Base-by-base conservation (phyloP, 2,329 filamentous ascomycete genomes). In the Nemania sp. region DNA sequence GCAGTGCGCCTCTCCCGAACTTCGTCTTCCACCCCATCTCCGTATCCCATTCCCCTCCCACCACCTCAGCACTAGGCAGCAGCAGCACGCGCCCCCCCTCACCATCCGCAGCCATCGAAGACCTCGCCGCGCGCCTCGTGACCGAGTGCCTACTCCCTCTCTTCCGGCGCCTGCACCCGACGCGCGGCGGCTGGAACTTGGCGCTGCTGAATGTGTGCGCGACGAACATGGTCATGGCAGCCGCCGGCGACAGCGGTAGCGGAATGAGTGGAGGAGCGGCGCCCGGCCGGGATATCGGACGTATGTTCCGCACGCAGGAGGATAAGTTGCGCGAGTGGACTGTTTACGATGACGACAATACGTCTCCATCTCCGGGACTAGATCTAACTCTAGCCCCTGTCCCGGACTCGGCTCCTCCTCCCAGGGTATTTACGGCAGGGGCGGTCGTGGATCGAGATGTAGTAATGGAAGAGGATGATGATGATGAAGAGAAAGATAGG, bases 161-260 rank as follows among this genome's bases (percentile, higher is more conserved):
- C 68, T 91, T 96, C 66, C 83, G 84, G 12, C 86, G 83, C 57
- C 75, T 96, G 11, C 87, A 93, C 60, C 80, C 84, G 0, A 84
- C 88, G 57, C 74, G 78, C 55, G 76, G 78, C 7, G 84, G 82
- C 2, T 96, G 90, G 88, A 89, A 93, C 61, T 72, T 97, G 15
- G 89, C 88, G 60, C 75, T 97, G 46, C 77, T 97, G 54, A 97
- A 97, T 61, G 76, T 97, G 19, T 92, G 90, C 40, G 91, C 90
- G 6, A 88, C 89, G 12, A 96, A 96, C 67, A 93, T 97, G 86
- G 80, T 80, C 1, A 75, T 80, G 34, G 63, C 66, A 2, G 65
- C 64, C 2, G 77, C 75, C 14, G 83, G 81, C 4, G 75, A 75
- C 12, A 77, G 80, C 11, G 77, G 80, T 31, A 70, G 71, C 20